phyloP scores from a whole-genome alignment of 108 stramenopile species.

The Cyclostephanos tholiformis region DNA sequence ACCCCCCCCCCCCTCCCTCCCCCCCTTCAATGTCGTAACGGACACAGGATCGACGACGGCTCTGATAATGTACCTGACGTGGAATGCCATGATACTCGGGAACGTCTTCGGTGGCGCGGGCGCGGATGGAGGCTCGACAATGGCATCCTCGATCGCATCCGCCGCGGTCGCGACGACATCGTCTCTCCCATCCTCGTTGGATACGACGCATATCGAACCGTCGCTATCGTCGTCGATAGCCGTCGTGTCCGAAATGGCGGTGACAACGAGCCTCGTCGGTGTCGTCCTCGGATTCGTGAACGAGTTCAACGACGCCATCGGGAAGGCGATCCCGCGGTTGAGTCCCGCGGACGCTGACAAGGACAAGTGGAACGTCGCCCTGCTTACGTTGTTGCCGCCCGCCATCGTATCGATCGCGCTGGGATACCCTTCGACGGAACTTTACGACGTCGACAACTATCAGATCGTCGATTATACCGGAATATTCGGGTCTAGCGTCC shows the following conservation, averaged over 20 bases:
- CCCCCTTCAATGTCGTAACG: not conserved
- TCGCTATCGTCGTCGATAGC: constrained; percentile 33
- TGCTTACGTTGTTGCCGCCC: constrained; percentile 50
- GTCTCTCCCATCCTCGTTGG: constrained; percentile 35
- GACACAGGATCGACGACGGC: constrained; percentile 69
- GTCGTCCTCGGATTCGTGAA: constrained; percentile 74
- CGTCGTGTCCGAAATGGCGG: constrained; percentile 63
- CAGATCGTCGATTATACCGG: constrained; percentile 72
- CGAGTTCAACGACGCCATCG: constrained; percentile 71
- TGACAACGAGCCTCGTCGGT: constrained; percentile 72
- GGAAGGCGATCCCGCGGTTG: constrained; percentile 11
- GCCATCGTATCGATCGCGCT: constrained; percentile 57
- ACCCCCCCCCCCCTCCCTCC: too few species aligned
- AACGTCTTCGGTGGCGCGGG: constrained; percentile 39
- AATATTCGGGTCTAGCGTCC: constrained; percentile 68
- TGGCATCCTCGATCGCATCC: too few species aligned
- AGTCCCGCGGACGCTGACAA: constrained; percentile 54
- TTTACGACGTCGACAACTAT: constrained; percentile 62
- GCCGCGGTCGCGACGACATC: constrained; percentile 14
- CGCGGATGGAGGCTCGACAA: not conserved
- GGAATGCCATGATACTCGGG: constrained; percentile 85
- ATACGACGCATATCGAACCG: not conserved
- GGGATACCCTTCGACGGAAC: constrained; percentile 48
- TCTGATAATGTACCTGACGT: constrained; percentile 80
- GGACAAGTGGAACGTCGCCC: constrained; percentile 59